phyloP scores from a whole-genome alignment of 768 basidiomycete species.

The Pleurotus pulmonarius region DNA sequence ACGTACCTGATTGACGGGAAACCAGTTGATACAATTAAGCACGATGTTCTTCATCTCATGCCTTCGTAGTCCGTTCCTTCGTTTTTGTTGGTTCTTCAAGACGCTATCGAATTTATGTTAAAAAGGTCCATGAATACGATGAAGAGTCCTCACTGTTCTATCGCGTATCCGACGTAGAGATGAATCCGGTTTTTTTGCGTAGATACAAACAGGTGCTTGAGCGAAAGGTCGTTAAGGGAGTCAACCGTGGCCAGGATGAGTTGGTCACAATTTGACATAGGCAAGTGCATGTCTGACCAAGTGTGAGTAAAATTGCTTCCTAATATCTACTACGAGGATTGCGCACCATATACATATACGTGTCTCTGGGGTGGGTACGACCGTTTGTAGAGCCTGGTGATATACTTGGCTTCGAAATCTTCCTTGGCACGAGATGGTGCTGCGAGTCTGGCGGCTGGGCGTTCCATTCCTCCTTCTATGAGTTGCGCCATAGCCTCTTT shows the following conservation, averaged over 20 bases:
- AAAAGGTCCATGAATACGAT: background rate
- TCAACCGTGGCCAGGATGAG: background rate
- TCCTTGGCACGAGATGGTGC: conserved; percentile 1
- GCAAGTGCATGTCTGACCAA: background rate
- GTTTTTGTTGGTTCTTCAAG: background rate
- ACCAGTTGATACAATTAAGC: conserved; percentile 4
- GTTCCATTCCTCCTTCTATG: conserved; percentile 9
- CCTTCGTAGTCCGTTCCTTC: background rate
- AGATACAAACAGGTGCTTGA: background rate
- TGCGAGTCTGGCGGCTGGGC: conserved; percentile 7
- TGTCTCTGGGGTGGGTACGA: conserved; percentile 15
- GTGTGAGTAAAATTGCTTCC: background rate
- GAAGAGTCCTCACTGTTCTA: background rate
- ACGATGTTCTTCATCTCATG: conserved; percentile 7
- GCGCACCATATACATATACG: conserved; percentile 14
- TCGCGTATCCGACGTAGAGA: background rate
- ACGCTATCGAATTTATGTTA: background rate
- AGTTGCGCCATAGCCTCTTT: conserved; percentile 15
- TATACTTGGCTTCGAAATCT: conserved; percentile 13
- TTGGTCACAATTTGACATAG: background rate
- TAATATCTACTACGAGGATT: background rate
- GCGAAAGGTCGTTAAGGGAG: background rate
- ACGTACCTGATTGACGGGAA: conserved; percentile 1
- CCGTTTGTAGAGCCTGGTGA: conserved; percentile 10
- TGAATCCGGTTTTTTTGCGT: conserved; percentile 2